phyloP scores from a whole-genome alignment of 2,329 filamentous ascomycete genomes.

The Balansia obtecta region DNA sequence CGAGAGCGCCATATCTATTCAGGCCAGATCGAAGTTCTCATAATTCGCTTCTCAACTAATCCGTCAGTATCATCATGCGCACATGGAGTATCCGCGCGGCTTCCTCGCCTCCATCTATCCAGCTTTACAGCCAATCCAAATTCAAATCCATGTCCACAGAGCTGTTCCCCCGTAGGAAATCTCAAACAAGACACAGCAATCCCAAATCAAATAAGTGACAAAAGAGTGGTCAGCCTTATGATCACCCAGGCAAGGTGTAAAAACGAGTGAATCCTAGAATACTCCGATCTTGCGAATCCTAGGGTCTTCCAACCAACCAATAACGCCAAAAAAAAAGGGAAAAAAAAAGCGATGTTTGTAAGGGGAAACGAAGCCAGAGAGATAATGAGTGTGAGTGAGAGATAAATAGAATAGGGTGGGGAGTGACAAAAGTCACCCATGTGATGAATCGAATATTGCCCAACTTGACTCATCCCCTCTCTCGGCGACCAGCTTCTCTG shows the following conservation, averaged over 20 bases:
- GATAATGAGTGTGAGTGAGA: not conserved
- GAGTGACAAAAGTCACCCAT: not conserved
- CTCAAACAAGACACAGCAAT: not conserved
- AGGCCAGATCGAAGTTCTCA: not conserved
- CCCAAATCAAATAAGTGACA: slow-evolving; percentile 2
- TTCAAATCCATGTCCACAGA: slow-evolving; percentile 4
- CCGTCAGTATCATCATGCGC: not conserved
- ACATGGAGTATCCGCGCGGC: not conserved
- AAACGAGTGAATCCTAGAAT: slow-evolving; percentile 5
- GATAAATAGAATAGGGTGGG: no score
- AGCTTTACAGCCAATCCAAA: slow-evolving; percentile 7
- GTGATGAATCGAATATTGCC: not conserved
- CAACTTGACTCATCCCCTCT: not conserved
- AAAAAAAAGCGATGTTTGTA: slow-evolving; percentile 1
- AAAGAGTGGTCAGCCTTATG: slow-evolving; percentile 3
- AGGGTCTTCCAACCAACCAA: slow-evolving; percentile 1
- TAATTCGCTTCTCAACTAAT: slow-evolving; percentile 1
- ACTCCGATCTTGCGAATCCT: slow-evolving; percentile 1
- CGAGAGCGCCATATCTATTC: not conserved
- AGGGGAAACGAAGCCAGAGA: not conserved
- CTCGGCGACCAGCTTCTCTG: not conserved
- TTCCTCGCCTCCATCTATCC: slow-evolving; percentile 3
- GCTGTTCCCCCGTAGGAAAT: not conserved
- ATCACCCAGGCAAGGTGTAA: slow-evolving; percentile 2
- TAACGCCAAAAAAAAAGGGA: slow-evolving; percentile 1